These are phyloP conservation scores for Blechomonas ayalai DNA, from an alignment of 208 protist genomes.

Conservation along the genomic window DNA sequence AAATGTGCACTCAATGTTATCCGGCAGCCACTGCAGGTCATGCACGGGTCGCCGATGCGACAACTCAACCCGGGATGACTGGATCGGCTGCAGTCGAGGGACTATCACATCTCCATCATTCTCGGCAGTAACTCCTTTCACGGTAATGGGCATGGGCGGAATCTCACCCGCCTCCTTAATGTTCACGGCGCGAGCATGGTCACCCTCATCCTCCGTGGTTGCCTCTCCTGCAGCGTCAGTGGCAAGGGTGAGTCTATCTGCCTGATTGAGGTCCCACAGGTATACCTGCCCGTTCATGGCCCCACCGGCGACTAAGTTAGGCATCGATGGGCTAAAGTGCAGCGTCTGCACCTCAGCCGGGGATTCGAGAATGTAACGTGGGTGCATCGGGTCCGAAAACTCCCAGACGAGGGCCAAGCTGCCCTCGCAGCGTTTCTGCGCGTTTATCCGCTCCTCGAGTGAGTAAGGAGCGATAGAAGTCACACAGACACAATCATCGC, in stretches of 20 bases:
- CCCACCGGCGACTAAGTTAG: slow-evolving; percentile 78
- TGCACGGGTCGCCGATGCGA: slow-evolving; percentile 81
- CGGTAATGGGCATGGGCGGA: slow-evolving; percentile 53
- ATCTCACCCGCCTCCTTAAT: slow-evolving; percentile 62
- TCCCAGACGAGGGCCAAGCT: slow-evolving; percentile 84
- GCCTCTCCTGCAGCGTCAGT: slow-evolving; percentile 4
- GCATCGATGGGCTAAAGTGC: slow-evolving; percentile 74
- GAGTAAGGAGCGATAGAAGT: slow-evolving; percentile 51
- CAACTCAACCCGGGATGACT: slow-evolving; percentile 76
- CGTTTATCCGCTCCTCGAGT: slow-evolving; percentile 68
- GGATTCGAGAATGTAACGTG: slow-evolving; percentile 79
- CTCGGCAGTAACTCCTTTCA: slow-evolving; percentile 62
- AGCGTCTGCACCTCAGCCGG: slow-evolving; percentile 85
- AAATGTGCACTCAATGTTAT: slow-evolving; percentile 71
- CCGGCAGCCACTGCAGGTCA: slow-evolving; percentile 81
- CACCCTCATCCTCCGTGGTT: not conserved
- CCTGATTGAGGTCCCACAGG: slow-evolving; percentile 80
- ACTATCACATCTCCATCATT: slow-evolving; percentile 74
- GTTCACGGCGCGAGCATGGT: slow-evolving; percentile 1
- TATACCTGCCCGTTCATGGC: slow-evolving; percentile 88
- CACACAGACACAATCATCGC: slow-evolving; percentile 76
- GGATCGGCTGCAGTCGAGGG: slow-evolving; percentile 72
- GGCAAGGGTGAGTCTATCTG: slow-evolving; percentile 13
- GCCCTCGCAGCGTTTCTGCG: slow-evolving; percentile 60
- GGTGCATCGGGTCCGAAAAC: slow-evolving; percentile 87